phyloP scores from a whole-genome alignment of 305 asterid genomes.

The Rubia peregrina region DNA sequence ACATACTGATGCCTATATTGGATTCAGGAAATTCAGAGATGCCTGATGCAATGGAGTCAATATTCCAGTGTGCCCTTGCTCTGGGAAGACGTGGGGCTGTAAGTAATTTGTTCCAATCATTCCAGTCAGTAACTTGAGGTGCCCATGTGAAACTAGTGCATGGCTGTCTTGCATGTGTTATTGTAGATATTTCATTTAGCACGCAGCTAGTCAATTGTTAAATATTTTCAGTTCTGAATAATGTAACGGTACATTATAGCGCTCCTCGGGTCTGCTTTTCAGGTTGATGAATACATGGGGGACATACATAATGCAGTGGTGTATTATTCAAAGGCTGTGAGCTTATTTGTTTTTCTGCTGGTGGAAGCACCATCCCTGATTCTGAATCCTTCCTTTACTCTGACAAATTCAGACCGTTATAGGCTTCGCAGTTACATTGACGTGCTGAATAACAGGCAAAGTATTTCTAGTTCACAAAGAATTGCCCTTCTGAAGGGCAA shows the following conservation, averaged over 20 bases:
- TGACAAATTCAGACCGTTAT: conserved; percentile 63
- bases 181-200: not conserved
- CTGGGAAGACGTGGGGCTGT: conserved; percentile 76
- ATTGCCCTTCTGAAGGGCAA: conserved; percentile 51
- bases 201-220: not conserved
- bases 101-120: conserved; percentile 32
- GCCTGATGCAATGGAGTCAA: conserved; percentile 96
- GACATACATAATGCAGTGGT: conserved; percentile 42
- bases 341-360: conserved; percentile 47
- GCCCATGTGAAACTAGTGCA: not conserved
- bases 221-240: not conserved
- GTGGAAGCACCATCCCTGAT: conserved; percentile 82
- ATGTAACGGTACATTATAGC: not conserved
- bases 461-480: conserved; percentile 55
- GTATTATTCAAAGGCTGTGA: conserved; percentile 70
- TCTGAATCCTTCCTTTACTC: conserved; percentile 81
- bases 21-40: conserved; percentile 69
- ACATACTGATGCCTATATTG: conserved; percentile 9
- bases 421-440: conserved; percentile 67
- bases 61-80: conserved; percentile 79
- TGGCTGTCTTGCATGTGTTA: not conserved
- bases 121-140: conserved; percentile 3
- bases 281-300: conserved; percentile 90
- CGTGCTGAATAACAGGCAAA: conserved; percentile 57
- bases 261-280: conserved; percentile 22